Base-by-base conservation (phyloP, 352 stramenopile species). In the Phytophthora pseudosyringae region DNA sequence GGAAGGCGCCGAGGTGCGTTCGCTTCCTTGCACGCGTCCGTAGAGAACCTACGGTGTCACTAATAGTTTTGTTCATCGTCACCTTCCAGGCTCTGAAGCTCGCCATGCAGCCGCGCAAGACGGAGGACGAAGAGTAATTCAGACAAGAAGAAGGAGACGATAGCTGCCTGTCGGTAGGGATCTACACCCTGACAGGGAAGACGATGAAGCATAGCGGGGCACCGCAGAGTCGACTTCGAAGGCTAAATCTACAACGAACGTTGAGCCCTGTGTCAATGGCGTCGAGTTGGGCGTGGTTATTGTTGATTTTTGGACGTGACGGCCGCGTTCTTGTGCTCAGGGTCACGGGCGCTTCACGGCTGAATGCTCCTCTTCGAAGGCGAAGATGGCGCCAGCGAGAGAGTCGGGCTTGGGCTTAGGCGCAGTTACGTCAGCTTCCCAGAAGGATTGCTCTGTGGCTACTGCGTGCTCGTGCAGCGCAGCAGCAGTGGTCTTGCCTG, bases 401-500 rank as follows among this genome's bases (percentile, higher is more conserved):
- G 68, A 76, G 4, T 90, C 80, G 0, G 83, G 64, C 7, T 62
- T 92, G 10, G 86, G 86, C 32, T 87, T 82, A 3, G 73, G 41
- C 0, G 86, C 79, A 8, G 75, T 73, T 26, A 90, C 81, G 32
- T 84, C 67, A 1, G 84, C 70, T 35, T 72, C 50, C 84, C 86
- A 93, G 33, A 80, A 73, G 1, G 64, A 9, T 10, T 76, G 58
- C 4, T 48, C 46, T 1, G 69, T 84, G 21, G 81, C 69, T 21
- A 80, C 39, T 10, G 83, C 77, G 25, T 85, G 59, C 2, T 76
- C 60, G 12, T 73, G 62, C 11, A 94, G 59, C 11, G 86, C 86
- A 12, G 74, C 32, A 12, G 78, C 82, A 11, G 81, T 94, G 18
- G 84, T 91, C 33, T 90, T 92, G n/a, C 86, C 83, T 93, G 31